Evolutionary conservation across 352 stramenopile species (phyloP).

Genomic region (Thraustochytrium striatum): DNA sequence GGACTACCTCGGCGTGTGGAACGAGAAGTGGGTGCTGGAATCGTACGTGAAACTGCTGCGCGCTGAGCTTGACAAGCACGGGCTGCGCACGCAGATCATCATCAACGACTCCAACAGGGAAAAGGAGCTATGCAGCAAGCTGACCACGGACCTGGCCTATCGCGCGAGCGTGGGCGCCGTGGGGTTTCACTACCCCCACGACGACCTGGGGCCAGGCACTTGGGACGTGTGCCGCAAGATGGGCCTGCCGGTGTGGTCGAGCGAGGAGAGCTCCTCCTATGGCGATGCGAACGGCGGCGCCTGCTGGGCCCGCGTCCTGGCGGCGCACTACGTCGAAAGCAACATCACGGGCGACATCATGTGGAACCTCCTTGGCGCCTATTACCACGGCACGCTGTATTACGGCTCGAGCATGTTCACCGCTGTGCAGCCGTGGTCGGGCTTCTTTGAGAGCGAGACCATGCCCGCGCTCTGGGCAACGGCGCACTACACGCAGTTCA

Average conservation of each 20-base stretch:
- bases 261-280: slow-evolving; percentile 37
- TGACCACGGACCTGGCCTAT: not conserved
- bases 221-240: not conserved
- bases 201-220: too few relatives aligned
- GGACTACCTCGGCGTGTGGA: slow-evolving; percentile 48
- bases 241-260: not conserved
- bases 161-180: not conserved
- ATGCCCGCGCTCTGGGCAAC: slow-evolving; percentile 33
- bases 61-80: not conserved
- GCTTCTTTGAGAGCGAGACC: slow-evolving; percentile 10
- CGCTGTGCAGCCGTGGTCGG: slow-evolving; percentile 42
- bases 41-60: slow-evolving; percentile 11
- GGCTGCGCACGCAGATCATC: slow-evolving; percentile 23
- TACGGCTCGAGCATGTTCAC: slow-evolving; percentile 31
- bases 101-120: slow-evolving; percentile 16
- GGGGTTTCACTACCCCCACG: slow-evolving; percentile 41
- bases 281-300: slow-evolving; percentile 30
- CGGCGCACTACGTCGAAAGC: slow-evolving; percentile 12
- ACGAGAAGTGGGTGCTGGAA: not conserved
- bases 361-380: slow-evolving; percentile 46
- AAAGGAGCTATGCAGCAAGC: not conserved
- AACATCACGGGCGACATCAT: slow-evolving; percentile 44
- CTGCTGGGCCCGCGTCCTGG: slow-evolving; percentile 36
- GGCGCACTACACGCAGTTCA: slow-evolving; percentile 39
- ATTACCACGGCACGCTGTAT: slow-evolving; percentile 33